Conservation (phyloP, 768 basidiomycete species). For the Leccinum rimulosum region DNA sequence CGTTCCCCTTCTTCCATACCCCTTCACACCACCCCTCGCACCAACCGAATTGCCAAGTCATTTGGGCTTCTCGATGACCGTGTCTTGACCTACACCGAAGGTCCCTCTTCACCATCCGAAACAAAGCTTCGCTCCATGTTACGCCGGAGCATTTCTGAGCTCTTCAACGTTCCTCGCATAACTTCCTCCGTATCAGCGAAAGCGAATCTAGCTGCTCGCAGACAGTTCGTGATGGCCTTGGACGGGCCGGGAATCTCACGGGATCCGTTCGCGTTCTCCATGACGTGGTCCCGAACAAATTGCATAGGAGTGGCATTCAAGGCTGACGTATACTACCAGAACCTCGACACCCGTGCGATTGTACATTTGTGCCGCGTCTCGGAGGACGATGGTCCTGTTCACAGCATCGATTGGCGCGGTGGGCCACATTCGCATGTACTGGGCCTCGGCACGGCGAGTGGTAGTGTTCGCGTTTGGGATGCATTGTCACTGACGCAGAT, state of each 20-base stretch:
- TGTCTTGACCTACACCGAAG: slow-evolving; percentile 51
- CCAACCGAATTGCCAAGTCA: slow-evolving; percentile 61
- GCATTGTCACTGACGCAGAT: slow-evolving; percentile 31
- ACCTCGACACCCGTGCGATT: slow-evolving; percentile 54
- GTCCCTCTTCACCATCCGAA: slow-evolving; percentile 32
- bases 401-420: slow-evolving; percentile 53
- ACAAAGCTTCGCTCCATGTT: slow-evolving; percentile 46
- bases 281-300: slow-evolving; percentile 60
- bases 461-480: slow-evolving; percentile 56
- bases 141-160: slow-evolving; percentile 50
- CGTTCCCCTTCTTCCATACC: slow-evolving; percentile 51
- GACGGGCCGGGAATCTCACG: slow-evolving; percentile 61
- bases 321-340: slow-evolving; percentile 59
- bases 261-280: slow-evolving; percentile 54
- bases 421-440: slow-evolving; percentile 40
- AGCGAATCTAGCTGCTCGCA: slow-evolving; percentile 53
- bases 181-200: slow-evolving; percentile 47
- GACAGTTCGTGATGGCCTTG: slow-evolving; percentile 56
- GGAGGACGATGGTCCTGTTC: slow-evolving; percentile 35
- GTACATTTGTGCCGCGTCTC: slow-evolving; percentile 47
- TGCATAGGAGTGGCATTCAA: slow-evolving; percentile 62
- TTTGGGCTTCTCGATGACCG: slow-evolving; percentile 60
- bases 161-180: slow-evolving; percentile 38
- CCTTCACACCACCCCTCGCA: slow-evolving; percentile 61
- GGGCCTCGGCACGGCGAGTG: slow-evolving; percentile 51